phyloP scores from a whole-genome alignment of 2,329 filamentous ascomycete genomes.

The Pseudocercospora fuligena region DNA sequence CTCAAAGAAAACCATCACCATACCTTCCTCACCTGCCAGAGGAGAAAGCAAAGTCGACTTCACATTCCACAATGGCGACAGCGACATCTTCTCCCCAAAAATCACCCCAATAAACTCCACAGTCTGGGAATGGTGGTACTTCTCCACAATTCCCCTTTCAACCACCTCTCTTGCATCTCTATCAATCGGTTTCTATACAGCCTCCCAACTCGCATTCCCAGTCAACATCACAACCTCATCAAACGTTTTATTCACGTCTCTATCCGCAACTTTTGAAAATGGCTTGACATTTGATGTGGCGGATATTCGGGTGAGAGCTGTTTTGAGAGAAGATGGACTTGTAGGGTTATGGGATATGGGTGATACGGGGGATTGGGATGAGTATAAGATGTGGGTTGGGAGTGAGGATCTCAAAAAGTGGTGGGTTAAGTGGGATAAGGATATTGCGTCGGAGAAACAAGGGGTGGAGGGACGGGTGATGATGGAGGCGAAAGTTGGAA shows the following conservation, averaged over 20 bases:
- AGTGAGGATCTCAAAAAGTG: not conserved
- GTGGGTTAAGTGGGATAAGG: constrained; percentile 1
- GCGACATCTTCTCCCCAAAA: not conserved
- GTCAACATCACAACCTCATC: not conserved
- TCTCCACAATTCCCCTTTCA: not conserved
- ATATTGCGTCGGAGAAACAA: not conserved
- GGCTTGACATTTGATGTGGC: not conserved
- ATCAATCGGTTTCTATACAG: not conserved
- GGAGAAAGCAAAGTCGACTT: too few relatives aligned
- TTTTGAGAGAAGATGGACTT: not conserved
- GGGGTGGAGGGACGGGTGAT: not conserved
- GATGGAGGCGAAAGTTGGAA: too few relatives aligned
- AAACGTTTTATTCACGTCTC: not conserved
- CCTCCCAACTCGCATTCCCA: not conserved
- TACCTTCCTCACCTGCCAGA: too few relatives aligned
- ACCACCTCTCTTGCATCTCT: not conserved
- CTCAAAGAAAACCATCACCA: too few relatives aligned
- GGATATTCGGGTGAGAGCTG: not conserved
- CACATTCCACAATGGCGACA: not conserved
- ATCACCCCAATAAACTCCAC: not conserved
- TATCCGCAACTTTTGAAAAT: not conserved
- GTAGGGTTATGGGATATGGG: not conserved
- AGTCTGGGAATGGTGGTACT: not conserved
- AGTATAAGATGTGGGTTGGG: constrained; percentile 2
- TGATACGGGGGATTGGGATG: constrained; percentile 4